phyloP scores from a whole-genome alignment of 2,329 filamentous ascomycete genomes.

The Sporothrix inflata region DNA sequence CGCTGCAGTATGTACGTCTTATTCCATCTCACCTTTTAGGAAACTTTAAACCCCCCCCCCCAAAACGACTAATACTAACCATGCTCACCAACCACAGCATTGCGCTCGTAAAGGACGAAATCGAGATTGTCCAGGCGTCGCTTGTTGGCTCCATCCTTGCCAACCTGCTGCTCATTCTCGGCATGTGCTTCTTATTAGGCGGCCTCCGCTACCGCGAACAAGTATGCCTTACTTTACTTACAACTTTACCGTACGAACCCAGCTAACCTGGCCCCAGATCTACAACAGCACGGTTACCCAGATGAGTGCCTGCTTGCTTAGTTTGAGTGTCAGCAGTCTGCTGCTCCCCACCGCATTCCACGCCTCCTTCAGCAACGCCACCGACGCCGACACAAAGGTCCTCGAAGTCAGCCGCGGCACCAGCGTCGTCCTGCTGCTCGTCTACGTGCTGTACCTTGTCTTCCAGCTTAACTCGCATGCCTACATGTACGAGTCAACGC shows the following conservation, averaged over 20 bases:
- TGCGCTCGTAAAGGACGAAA: slow-evolving; percentile 55
- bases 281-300: slow-evolving; percentile 75
- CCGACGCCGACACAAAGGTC: slow-evolving; percentile 62
- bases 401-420: slow-evolving; percentile 77
- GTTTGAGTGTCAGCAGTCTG: slow-evolving; percentile 58
- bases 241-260: too few relatives aligned
- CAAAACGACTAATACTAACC: too few relatives aligned
- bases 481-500: slow-evolving; percentile 70
- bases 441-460: slow-evolving; percentile 73
- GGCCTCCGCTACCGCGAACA: slow-evolving; percentile 69
- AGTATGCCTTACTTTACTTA: too few relatives aligned
- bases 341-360: slow-evolving; percentile 57
- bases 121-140: slow-evolving; percentile 75
- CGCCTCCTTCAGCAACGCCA: slow-evolving; percentile 65
- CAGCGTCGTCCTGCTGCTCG: slow-evolving; percentile 71
- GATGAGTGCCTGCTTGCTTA: slow-evolving; percentile 72
- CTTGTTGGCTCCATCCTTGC: slow-evolving; percentile 77
- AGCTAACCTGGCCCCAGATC: slow-evolving; percentile 47
- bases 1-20: slow-evolving; percentile 39
- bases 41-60: too few relatives aligned
- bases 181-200: slow-evolving; percentile 73
- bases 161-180: slow-evolving; percentile 73
- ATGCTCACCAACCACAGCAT: slow-evolving; percentile 25
- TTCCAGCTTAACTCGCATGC: slow-evolving; percentile 75
- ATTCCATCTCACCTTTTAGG: too few relatives aligned